phyloP scores from a whole-genome alignment of 2,329 filamentous ascomycete species.

The Colletotrichum theobromicola region DNA sequence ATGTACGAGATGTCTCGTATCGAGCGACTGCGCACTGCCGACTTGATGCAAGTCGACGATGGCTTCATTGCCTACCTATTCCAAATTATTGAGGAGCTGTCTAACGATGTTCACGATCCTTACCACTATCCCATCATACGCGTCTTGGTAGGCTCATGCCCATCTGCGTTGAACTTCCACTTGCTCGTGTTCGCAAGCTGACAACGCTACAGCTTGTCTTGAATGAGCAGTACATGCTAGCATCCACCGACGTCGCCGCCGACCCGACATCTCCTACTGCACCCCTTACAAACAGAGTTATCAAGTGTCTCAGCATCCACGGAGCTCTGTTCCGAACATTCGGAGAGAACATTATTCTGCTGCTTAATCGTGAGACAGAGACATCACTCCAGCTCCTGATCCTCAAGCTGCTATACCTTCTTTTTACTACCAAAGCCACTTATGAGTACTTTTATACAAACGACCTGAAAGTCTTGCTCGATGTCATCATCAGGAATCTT shows the following conservation, averaged over 20 bases:
- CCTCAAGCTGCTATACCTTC: conserved; percentile 90
- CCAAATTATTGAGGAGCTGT: conserved; percentile 84
- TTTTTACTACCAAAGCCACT: conserved; percentile 90
- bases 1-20: conserved; percentile 97
- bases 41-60: conserved; percentile 80
- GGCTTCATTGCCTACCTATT: conserved; percentile 85
- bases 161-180: conserved; percentile 17
- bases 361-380: conserved; percentile 93
- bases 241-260: conserved; percentile 58
- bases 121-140: conserved; percentile 96
- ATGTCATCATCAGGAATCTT: conserved; percentile 96
- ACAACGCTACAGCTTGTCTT: conserved; percentile 74
- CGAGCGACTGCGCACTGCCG: conserved; percentile 77
- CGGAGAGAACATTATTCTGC: conserved; percentile 94
- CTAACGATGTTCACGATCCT: conserved; percentile 86
- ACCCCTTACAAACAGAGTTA: conserved; percentile 86
- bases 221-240: conserved; percentile 98
- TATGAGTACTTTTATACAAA: conserved; percentile 99
- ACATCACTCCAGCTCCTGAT: conserved; percentile 96
- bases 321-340: conserved; percentile 89
- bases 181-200: conserved; percentile 3
- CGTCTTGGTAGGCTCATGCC: conserved; percentile 70
- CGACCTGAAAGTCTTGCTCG: conserved; percentile 89
- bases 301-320: conserved; percentile 85
- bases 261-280: conserved; percentile 45